Conservation (phyloP, 495 filamentous ascomycete genomes). For the Daldinia loculata region DNA sequence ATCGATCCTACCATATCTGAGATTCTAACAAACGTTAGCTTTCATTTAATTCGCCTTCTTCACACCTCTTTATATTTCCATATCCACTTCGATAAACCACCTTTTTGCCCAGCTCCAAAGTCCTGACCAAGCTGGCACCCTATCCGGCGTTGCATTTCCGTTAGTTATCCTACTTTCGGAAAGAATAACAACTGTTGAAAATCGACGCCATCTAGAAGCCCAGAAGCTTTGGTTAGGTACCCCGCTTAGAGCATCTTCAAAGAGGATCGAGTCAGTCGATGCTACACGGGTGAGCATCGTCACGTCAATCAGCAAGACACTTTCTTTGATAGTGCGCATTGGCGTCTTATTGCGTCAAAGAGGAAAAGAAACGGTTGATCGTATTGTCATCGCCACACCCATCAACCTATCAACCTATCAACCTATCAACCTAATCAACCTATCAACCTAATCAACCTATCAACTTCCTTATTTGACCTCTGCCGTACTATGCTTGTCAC, state of each 20-base stretch:
- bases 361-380: slow-evolving; percentile 21
- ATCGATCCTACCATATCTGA: slow-evolving; percentile 35
- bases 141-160: background rate
- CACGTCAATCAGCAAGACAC: slow-evolving; percentile 13
- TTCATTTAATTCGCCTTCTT: slow-evolving; percentile 21
- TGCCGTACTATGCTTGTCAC: slow-evolving; percentile 2
- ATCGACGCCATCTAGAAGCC: background rate
- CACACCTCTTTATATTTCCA: background rate
- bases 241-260: slow-evolving; percentile 22
- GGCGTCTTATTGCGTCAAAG: slow-evolving; percentile 27
- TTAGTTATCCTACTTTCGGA: slow-evolving; percentile 2
- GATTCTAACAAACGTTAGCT: slow-evolving; percentile 25
- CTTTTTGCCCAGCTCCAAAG: background rate
- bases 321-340: slow-evolving; percentile 19
- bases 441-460: background rate
- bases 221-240: slow-evolving; percentile 1
- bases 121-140: background rate
- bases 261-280: slow-evolving; percentile 10
- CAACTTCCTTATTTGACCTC: background rate
- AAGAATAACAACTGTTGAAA: background rate
- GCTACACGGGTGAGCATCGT: slow-evolving; percentile 24
- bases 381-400: slow-evolving; percentile 26
- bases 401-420: background rate
- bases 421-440: background rate
- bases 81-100: background rate